Conservation (phyloP, 1,284 basidiomycete species). For the Puccinia novopanici region DNA sequence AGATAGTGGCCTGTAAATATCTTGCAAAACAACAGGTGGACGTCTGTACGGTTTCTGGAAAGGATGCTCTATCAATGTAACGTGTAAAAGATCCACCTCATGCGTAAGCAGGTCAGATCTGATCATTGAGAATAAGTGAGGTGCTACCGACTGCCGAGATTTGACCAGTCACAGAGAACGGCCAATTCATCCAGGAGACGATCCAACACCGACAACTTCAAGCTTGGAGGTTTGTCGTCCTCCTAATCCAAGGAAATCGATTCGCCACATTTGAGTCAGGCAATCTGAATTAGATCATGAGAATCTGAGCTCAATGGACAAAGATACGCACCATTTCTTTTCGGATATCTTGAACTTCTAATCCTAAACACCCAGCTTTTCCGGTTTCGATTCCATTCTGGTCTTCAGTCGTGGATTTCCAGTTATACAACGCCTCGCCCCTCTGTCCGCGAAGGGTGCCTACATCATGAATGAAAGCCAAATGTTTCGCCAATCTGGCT, state of each 20-base stretch:
- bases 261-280: constrained; percentile 50
- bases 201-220: constrained; percentile 64
- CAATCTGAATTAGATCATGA: background rate
- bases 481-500: constrained; percentile 65
- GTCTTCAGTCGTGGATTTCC: constrained; percentile 61
- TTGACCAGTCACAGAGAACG: constrained; percentile 67
- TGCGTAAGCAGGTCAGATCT: constrained; percentile 15
- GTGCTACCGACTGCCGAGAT: constrained; percentile 60
- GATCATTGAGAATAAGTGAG: constrained; percentile 53
- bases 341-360: constrained; percentile 65
- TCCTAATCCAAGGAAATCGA: constrained; percentile 58
- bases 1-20: constrained; percentile 16
- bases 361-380: constrained; percentile 70
- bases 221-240: constrained; percentile 18
- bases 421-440: constrained; percentile 62
- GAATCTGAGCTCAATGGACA: background rate
- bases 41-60: constrained; percentile 20
- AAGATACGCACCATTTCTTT: constrained; percentile 55
- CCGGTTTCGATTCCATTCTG: constrained; percentile 57
- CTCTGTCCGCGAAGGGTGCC: constrained; percentile 55
- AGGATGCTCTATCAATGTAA: background rate
- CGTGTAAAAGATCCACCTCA: background rate
- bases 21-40: constrained; percentile 11
- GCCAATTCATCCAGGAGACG: constrained; percentile 72
- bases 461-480: constrained; percentile 66